These are phyloP conservation scores for Cryphonectria japonica DNA, from an alignment of 2,329 filamentous ascomycete species.

Conservation along the genomic window DNA sequence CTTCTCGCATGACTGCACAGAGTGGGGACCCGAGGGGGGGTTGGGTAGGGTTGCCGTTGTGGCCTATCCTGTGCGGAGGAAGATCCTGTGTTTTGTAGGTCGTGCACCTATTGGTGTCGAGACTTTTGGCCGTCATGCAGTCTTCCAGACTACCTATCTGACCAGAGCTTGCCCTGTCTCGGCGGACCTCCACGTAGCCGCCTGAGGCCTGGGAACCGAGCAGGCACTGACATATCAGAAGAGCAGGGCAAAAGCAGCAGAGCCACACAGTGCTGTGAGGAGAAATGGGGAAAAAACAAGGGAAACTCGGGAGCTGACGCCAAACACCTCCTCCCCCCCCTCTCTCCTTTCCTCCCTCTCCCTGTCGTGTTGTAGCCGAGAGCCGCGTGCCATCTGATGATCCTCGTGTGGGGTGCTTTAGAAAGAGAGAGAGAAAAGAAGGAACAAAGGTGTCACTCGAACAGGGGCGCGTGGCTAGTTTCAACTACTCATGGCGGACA, in stretches of 20 bases:
- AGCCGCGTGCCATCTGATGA: background rate
- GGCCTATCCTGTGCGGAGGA: background rate
- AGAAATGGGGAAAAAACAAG: no score
- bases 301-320: no score
- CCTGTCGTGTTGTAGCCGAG: background rate
- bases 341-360: no score
- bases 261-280: no score
- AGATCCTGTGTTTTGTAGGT: background rate
- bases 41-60: background rate
- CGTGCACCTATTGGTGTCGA: background rate
- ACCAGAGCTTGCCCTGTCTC: no score
- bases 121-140: background rate
- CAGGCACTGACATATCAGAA: no score
- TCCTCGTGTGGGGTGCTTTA: background rate
- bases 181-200: no score
- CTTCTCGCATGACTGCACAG: conserved; percentile 13
- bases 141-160: background rate
- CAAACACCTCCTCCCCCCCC: no score
- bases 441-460: background rate
- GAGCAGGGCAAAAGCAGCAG: no score
- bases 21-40: conserved; percentile 6
- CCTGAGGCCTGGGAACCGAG: no score
- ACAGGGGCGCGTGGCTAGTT: background rate
- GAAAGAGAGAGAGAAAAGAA: background rate
- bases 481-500: conserved; percentile 7